phyloP scores from a whole-genome alignment of 495 filamentous ascomycete genomes.

The Collariella sp. region DNA sequence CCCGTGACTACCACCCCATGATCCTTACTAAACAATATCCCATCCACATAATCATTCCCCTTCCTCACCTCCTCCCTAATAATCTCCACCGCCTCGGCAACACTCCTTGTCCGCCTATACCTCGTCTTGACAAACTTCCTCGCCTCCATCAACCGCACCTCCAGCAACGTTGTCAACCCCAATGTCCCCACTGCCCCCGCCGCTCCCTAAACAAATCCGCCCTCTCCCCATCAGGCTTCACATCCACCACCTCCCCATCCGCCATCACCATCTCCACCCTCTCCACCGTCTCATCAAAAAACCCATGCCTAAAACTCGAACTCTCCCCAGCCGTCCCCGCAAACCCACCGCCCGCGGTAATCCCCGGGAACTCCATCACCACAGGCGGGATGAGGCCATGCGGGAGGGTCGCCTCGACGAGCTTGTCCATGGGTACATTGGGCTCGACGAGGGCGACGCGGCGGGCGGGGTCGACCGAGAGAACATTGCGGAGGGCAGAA shows the following conservation, averaged over 20 bases:
- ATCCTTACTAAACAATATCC: constrained; percentile 40
- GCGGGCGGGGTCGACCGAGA: constrained; percentile 39
- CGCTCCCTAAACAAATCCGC: constrained; percentile 50
- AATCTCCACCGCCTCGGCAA: constrained; percentile 10
- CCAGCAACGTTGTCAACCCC: constrained; percentile 49
- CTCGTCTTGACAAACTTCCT: constrained; percentile 44
- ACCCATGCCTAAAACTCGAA: constrained; percentile 50
- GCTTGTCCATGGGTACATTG: constrained; percentile 54
- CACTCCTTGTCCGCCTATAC: constrained; percentile 27
- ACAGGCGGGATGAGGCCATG: constrained; percentile 48
- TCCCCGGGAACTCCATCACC: constrained; percentile 58
- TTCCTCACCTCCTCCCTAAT: constrained; percentile 13
- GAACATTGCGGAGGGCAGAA: constrained; percentile 42
- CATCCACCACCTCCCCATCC: constrained; percentile 40
- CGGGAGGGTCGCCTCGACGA: constrained; percentile 44
- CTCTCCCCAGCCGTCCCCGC: constrained; percentile 54
- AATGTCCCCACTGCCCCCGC: constrained; percentile 52
- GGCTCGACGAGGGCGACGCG: constrained; percentile 51
- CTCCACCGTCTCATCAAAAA: constrained; percentile 49
- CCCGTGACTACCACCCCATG: constrained; percentile 47
- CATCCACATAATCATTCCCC: constrained; percentile 41
- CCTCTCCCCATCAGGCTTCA: constrained; percentile 27
- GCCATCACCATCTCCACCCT: constrained; percentile 52
- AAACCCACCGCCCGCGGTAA: constrained; percentile 58
- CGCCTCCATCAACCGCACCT: constrained; percentile 46